These are phyloP conservation scores for Streptanthus diversifolius DNA, from an alignment of 345 rosid genomes.

Conservation along the genomic window DNA sequence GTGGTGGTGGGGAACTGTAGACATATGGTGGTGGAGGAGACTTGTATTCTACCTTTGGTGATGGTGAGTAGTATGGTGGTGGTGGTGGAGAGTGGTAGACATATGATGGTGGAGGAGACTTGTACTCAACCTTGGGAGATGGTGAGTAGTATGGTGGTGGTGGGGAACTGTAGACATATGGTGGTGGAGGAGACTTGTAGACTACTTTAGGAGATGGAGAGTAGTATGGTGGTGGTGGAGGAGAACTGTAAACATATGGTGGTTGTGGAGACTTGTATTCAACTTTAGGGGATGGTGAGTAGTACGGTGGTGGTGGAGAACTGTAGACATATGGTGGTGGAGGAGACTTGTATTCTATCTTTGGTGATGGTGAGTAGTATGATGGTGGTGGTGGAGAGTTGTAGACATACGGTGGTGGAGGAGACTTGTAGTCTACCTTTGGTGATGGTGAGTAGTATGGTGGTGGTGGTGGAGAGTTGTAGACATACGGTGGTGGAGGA, in stretches of 20 bases:
- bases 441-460: not conserved
- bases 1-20: constrained; percentile 22
- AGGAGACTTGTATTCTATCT: not conserved
- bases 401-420: constrained; percentile 8
- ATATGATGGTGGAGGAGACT: constrained; percentile 6
- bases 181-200: constrained; percentile 10
- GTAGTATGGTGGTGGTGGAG: constrained; percentile 16
- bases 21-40: constrained; percentile 19
- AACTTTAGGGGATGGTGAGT: not conserved
- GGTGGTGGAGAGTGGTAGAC: constrained; percentile 9
- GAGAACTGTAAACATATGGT: constrained; percentile 3
- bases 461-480: constrained; percentile 8
- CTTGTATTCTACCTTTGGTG: not conserved
- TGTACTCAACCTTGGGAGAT: not conserved
- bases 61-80: not conserved
- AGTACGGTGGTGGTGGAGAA: constrained; percentile 11
- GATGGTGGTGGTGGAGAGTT: constrained; percentile 5
- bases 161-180: constrained; percentile 6
- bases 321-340: constrained; percentile 13
- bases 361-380: constrained; percentile 1
- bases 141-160: constrained; percentile 21
- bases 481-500: constrained; percentile 13
- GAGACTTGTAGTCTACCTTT: not conserved
- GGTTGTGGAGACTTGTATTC: constrained; percentile 9
- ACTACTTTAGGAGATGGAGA: not conserved